Percentiles rank a stretch among this genome's conserved stretches.
Conservation (phyloP, 768 basidiomycete species). For the Boletus reticuloceps region DNA sequence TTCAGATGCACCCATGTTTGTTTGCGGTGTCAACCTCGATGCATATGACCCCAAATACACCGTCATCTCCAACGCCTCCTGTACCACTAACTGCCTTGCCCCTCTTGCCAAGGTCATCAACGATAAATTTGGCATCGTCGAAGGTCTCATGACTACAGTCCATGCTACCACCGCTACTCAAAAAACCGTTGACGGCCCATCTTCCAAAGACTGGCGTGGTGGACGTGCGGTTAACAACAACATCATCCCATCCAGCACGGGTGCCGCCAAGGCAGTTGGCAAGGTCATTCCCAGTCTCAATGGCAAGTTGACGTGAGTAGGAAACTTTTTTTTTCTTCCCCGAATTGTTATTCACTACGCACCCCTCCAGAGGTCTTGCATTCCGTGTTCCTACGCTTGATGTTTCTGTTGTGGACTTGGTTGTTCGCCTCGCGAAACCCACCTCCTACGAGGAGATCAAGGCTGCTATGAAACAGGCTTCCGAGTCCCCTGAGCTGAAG, state of each 20-base stretch:
- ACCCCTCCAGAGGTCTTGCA: conserved; percentile 65
- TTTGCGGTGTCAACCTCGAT: conserved; percentile 94
- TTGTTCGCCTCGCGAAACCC: conserved; percentile 84
- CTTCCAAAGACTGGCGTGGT: conserved; percentile 96
- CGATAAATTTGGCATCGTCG: conserved; percentile 94
- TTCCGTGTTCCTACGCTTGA: conserved; percentile 98
- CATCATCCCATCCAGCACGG: conserved; percentile 99
- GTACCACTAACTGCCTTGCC: conserved; percentile 99
- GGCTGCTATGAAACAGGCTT: conserved; percentile 73
- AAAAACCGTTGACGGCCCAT: conserved; percentile 94
- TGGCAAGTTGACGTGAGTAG: conserved; percentile 92
- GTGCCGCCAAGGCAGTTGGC: conserved; percentile 98
- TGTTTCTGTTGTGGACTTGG: conserved; percentile 98
- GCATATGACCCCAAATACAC: conserved; percentile 83
- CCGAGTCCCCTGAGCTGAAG: conserved; percentile 58
- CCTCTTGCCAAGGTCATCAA: conserved; percentile 97
- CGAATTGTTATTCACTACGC: not conserved
- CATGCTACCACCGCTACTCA: conserved; percentile 96
- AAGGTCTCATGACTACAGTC: conserved; percentile 98
- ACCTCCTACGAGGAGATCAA: conserved; percentile 93
- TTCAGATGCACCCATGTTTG: conserved; percentile 94
- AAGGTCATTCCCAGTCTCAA: conserved; percentile 96
- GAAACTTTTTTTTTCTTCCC: not conserved
- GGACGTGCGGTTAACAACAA: conserved; percentile 95
- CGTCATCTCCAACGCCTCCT: conserved; percentile 98